A percentile compares a stretch with the other conserved stretches of the same genome.
Evolutionary conservation across 331 rosid genomes (phyloP).

Genomic region (Spiraea crenata): DNA sequence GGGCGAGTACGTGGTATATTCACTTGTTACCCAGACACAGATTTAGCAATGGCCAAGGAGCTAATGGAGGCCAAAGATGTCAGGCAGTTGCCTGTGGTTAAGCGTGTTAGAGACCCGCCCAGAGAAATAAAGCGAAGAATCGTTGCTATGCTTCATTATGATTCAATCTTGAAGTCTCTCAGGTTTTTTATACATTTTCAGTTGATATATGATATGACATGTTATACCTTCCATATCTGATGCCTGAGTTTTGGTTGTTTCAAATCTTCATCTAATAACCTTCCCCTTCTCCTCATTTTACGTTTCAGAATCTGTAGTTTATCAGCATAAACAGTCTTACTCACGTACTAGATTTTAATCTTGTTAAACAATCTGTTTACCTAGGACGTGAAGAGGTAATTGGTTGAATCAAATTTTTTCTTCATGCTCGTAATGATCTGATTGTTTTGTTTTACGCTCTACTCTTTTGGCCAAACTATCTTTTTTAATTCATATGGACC

Average conservation of each 20-base stretch:
- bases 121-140: constrained; percentile 64
- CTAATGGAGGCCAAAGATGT: constrained; percentile 95
- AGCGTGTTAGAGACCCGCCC: constrained; percentile 43
- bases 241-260: not conserved
- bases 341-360: not conserved
- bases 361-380: not conserved
- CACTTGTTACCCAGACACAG: constrained; percentile 80
- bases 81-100: constrained; percentile 91
- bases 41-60: constrained; percentile 81
- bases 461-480: not conserved
- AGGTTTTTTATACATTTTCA: constrained; percentile 50
- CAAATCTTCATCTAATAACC: not conserved
- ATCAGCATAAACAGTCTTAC: not conserved
- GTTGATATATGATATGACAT: not conserved
- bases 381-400: not conserved
- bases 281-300: not conserved
- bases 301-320: not conserved
- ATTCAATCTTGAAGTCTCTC: constrained; percentile 66
- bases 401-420: not conserved
- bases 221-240: not conserved
- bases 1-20: constrained; percentile 78
- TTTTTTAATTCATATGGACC: not conserved
- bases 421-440: not conserved
- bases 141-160: constrained; percentile 79
- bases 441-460: not conserved